Evolutionary conservation across 768 basidiomycete genomes (phyloP).

Genomic region (Agaricus subrufescens): DNA sequence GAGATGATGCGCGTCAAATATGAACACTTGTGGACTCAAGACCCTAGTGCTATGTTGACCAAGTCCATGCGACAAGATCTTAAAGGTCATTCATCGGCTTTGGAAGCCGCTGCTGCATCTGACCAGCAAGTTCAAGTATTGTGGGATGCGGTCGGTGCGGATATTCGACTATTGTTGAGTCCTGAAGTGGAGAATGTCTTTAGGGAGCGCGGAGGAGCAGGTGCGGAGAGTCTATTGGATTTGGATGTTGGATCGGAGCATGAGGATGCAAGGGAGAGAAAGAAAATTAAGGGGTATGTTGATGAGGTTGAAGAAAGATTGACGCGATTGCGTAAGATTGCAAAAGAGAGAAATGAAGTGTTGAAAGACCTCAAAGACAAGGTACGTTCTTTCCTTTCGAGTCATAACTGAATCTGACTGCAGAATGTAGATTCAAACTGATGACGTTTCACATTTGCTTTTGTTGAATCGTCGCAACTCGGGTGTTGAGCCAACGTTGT

Average conservation of each 20-base stretch:
- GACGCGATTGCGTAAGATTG: conserved; percentile 74
- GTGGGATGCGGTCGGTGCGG: conserved; percentile 66
- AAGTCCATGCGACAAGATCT: conserved; percentile 73
- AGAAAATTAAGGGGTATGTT: conserved; percentile 62
- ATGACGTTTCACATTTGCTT: conserved; percentile 94
- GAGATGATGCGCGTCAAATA: conserved; percentile 87
- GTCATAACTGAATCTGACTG: neutral
- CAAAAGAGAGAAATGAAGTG: conserved; percentile 79
- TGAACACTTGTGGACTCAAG: conserved; percentile 82
- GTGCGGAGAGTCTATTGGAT: conserved; percentile 48
- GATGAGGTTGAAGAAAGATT: conserved; percentile 76
- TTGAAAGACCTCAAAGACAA: conserved; percentile 96
- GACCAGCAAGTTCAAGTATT: conserved; percentile 71
- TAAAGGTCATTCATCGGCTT: conserved; percentile 53
- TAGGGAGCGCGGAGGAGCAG: conserved; percentile 38
- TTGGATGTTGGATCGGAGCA: conserved; percentile 60
- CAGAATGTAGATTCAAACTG: conserved; percentile 72
- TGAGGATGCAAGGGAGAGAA: conserved; percentile 63
- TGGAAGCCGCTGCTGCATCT: conserved; percentile 74
- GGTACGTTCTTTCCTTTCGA: conserved; percentile 34
- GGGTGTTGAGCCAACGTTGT: conserved; percentile 80
- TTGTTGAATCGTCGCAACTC: conserved; percentile 86
- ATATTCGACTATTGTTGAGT: conserved; percentile 60
- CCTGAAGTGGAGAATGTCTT: conserved; percentile 62
- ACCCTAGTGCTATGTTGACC: conserved; percentile 71